Conservation (phyloP, 2,329 filamentous ascomycete species). For the Xylaria sp. region DNA sequence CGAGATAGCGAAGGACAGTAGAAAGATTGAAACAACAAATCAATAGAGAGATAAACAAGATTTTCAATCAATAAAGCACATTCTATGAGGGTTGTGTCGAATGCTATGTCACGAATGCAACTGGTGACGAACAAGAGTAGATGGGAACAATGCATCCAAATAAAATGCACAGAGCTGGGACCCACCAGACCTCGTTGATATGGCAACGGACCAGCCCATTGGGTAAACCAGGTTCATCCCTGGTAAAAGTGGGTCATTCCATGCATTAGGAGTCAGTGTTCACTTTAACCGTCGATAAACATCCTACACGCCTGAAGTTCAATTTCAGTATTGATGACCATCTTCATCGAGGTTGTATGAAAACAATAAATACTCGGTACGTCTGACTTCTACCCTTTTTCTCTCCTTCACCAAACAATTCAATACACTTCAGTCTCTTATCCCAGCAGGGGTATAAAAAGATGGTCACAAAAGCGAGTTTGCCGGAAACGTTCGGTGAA, state of each 20-base stretch:
- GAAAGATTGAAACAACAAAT: slow-evolving; percentile 15
- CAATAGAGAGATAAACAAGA: slow-evolving; percentile 9
- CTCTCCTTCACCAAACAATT: background rate
- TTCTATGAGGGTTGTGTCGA: slow-evolving; percentile 17
- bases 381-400: background rate
- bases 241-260: no score
- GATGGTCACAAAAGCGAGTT: background rate
- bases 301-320: no score
- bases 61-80: slow-evolving; percentile 22
- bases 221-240: no score
- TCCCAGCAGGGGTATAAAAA: background rate
- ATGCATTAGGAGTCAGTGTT: no score
- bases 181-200: slow-evolving; percentile 15
- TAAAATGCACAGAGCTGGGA: slow-evolving; percentile 6
- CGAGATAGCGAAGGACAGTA: background rate
- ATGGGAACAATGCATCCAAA: slow-evolving; percentile 9
- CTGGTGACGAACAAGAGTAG: background rate
- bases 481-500: background rate
- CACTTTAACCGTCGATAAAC: no score
- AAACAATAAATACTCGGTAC: background rate
- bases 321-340: no score
- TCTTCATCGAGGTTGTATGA: no score
- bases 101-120: background rate
- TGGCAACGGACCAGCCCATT: slow-evolving; percentile 14
- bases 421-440: background rate